These are phyloP conservation scores for Quambalaria eucalypti DNA, from an alignment of 1,284 basidiomycete genomes.

Conservation along the genomic window DNA sequence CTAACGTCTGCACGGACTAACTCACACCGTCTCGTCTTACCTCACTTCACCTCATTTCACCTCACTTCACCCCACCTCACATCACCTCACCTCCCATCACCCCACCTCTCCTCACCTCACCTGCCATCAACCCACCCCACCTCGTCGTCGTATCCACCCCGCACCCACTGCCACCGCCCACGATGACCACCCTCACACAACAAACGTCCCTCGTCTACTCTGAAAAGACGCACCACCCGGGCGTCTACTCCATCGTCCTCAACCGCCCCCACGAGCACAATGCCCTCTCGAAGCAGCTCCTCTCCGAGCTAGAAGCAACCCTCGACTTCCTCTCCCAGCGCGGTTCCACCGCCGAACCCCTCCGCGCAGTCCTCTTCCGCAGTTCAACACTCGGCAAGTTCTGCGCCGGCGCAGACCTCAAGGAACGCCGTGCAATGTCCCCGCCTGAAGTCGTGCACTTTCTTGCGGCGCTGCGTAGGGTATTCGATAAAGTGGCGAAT, in stretches of 20 bases:
- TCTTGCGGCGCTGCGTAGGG: slow-evolving; percentile 64
- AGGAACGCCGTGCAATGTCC: slow-evolving; percentile 67
- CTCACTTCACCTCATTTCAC: neutral
- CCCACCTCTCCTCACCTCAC: neutral
- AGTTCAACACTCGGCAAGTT: slow-evolving; percentile 19
- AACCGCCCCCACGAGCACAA: slow-evolving; percentile 79
- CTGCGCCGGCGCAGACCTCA: slow-evolving; percentile 85
- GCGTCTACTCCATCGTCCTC: slow-evolving; percentile 51
- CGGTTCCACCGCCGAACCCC: neutral
- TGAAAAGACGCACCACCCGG: too few species aligned
- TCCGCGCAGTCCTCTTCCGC: slow-evolving; percentile 19
- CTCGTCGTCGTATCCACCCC: neutral
- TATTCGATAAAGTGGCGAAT: slow-evolving; percentile 65
- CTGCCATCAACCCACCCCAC: neutral
- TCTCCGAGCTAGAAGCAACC: slow-evolving; percentile 62
- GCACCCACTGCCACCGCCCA: neutral
- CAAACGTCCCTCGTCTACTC: too few species aligned
- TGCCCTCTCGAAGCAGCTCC: slow-evolving; percentile 68
- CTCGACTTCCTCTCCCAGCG: slow-evolving; percentile 1
- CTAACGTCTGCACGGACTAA: too few species aligned
- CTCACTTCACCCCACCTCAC: neutral
- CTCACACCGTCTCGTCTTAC: too few species aligned
- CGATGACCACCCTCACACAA: too few species aligned
- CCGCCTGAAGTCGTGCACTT: slow-evolving; percentile 62
- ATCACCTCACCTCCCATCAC: neutral